These are phyloP conservation scores for Neopestalotiopsis sp. DNA, from an alignment of 2,329 filamentous ascomycete genomes.

Conservation along the genomic window DNA sequence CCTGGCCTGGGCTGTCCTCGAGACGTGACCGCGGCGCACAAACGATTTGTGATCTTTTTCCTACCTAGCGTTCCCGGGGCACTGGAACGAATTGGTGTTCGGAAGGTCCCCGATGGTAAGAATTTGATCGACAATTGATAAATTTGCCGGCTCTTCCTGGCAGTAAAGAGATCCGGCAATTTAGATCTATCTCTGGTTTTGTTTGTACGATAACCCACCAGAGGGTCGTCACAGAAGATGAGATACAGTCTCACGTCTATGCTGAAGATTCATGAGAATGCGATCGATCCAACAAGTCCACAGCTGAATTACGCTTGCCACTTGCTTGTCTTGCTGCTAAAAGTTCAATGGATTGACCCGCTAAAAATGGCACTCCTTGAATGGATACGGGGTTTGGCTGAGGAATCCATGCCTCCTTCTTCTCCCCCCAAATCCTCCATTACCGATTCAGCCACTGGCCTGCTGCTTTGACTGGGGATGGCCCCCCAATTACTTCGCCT, in stretches of 20 bases:
- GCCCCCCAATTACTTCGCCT: not conserved
- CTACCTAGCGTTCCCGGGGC: not conserved
- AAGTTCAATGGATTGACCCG: not conserved
- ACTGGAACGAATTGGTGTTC: not conserved
- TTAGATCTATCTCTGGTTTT: not conserved
- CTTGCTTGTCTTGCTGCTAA: not conserved
- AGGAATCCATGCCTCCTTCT: not conserved
- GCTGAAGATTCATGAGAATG: not conserved
- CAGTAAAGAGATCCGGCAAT: not conserved
- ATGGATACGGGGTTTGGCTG: constrained; percentile 1
- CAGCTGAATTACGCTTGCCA: not conserved
- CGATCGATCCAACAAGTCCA: not conserved
- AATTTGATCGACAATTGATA: not conserved
- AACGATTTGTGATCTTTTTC: constrained; percentile 5
- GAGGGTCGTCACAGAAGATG: not conserved
- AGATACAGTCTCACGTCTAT: not conserved
- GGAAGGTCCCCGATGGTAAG: not conserved
- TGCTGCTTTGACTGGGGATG: not conserved
- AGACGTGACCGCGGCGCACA: constrained; percentile 5
- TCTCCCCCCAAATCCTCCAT: not conserved
- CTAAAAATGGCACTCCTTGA: not conserved
- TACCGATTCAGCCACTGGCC: not conserved
- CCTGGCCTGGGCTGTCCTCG: not conserved
- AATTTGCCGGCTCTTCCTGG: not conserved
- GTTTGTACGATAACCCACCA: not conserved